Evolutionary conservation across 495 filamentous ascomycete species (phyloP).

Genomic region (Parachaetomium inaequale): DNA sequence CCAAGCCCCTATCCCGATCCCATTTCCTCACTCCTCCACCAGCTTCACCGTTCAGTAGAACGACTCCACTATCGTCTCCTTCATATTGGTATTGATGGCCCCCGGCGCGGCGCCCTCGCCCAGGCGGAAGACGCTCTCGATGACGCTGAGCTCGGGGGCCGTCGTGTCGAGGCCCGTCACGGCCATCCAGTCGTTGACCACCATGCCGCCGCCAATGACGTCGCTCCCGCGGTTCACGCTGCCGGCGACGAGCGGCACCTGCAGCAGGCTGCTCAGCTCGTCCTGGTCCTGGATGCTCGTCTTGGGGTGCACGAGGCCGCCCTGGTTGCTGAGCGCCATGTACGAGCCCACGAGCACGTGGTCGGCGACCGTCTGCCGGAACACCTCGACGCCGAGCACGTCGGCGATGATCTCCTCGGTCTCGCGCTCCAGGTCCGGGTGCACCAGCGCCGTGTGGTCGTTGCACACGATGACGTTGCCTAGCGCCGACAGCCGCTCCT

Average conservation of each 20-base stretch:
- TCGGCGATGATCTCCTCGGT: constrained; percentile 96
- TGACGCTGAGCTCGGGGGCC: constrained; percentile 90
- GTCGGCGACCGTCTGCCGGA: constrained; percentile 94
- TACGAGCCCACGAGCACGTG: constrained; percentile 95
- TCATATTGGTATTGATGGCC: constrained; percentile 72
- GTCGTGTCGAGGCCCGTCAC: constrained; percentile 96
- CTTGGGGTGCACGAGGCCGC: constrained; percentile 95
- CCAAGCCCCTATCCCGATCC: background rate
- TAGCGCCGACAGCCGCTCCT: constrained; percentile 91
- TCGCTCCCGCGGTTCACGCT: constrained; percentile 86
- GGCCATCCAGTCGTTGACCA: constrained; percentile 98
- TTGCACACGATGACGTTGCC: constrained; percentile 97
- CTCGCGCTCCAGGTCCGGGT: constrained; percentile 95
- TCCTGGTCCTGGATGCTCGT: constrained; percentile 96
- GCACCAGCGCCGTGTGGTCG: constrained; percentile 93
- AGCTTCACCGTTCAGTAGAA: constrained; percentile 66
- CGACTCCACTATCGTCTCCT: constrained; percentile 97
- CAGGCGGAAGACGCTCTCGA: constrained; percentile 91
- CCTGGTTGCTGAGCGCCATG: constrained; percentile 94
- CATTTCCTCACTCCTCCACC: background rate
- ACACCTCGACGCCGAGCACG: constrained; percentile 95
- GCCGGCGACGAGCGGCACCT: constrained; percentile 93
- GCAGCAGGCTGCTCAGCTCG: constrained; percentile 87
- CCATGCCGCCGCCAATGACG: constrained; percentile 97
- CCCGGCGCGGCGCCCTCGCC: constrained; percentile 80